Base-by-base conservation (phyloP, 2,329 filamentous ascomycete genomes). In the Ramichloridium luteum region DNA sequence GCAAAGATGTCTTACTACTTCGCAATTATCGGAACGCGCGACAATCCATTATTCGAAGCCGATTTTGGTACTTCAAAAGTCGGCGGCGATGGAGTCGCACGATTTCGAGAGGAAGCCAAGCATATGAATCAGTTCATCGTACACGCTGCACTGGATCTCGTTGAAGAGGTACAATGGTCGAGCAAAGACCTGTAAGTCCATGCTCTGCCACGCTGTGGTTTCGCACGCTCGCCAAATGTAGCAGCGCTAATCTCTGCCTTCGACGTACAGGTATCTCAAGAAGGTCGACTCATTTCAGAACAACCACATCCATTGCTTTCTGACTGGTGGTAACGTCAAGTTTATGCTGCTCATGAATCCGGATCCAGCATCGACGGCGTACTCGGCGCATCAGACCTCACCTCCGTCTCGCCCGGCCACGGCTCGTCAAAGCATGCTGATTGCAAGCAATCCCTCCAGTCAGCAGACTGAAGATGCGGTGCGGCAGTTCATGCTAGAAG, bases 91-190 rank as follows among this genome's bases (percentile, higher is more conserved):
- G 90, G 90, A 47, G 69, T 85, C 55, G 73, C 88, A 39, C 80
- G 82, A 53, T 96, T 94, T 67, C 74, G 72, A 36, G 82, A 93
- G 44, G 78, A 92, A 51, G 80, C 88, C 33, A 77, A 83, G 41
- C 83, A 93, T 58, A 80, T 94, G 68, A 94, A 94, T 63, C 90
- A 94, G 59, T 96, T 98, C 64, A 84, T 96, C 54, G 76, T 93
- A 17, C 88, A 98, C 63, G 86, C 83, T 46, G 82, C 82, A 44
- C 67, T 98, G 35, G 90, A 98, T 57, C 83, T 96, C 27, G 81
- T 93, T 31, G 90, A 98, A 62, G 90, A 98, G 59, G 76, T 88
- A 16, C 90, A 96, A 62, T 98, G 90, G 88, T 79, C 75, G 5
- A 82, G 68, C 39, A 80, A 81, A 4, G 77, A 82, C 47, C 80